Base-by-base conservation (phyloP, 2,329 filamentous ascomycete genomes). In the Canariomyces notabilis region DNA sequence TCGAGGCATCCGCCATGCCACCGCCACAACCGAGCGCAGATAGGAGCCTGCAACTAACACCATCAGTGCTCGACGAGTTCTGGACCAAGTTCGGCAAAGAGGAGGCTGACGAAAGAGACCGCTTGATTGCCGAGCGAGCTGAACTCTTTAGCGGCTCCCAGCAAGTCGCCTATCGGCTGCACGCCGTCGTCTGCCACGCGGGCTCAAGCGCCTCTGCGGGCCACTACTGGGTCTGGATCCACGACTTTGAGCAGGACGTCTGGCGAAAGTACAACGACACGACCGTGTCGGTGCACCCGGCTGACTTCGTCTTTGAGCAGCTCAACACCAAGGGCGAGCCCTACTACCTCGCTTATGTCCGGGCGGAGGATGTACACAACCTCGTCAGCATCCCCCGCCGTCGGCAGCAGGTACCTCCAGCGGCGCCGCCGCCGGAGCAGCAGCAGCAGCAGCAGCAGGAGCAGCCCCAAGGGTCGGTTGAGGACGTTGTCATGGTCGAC, bases 231-330 rank as follows among this genome's bases (percentile, higher is more conserved):
- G 89, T 96, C 36, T 96, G 90, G 77, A 94, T 98, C 53, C 87
- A 83, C 60, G 93, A 97, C 68, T 95, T 95, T 64, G 78, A 83
- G 54, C 78, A 80, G 37, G 70, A 82, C 29, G 72, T 90, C 16
- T 98, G 93, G 90, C 83, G 89, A 47, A 89, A 87, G 60, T 98
- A 96, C 73, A 98, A 98, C 62, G 93, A 98, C 60, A 84, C 85
- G 44, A 76, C 76, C 14, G 89, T 98, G 19, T 83, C 79, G 2
- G 80, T 87, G 53, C 72, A 76, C 48, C 76, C 81, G 20, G 77
- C 77, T 6, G 72, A 84, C 40, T 87, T 95, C 39, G 87, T 97
- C 33, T 82, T 93, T 53, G 73, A 78, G 19, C 74, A 79, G 51
- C 74, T 87, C 39, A 81, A 79, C 50, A 76, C 71, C 9, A 82